phyloP scores from a whole-genome alignment of 306 rosid species.

The Alnus rubra region DNA sequence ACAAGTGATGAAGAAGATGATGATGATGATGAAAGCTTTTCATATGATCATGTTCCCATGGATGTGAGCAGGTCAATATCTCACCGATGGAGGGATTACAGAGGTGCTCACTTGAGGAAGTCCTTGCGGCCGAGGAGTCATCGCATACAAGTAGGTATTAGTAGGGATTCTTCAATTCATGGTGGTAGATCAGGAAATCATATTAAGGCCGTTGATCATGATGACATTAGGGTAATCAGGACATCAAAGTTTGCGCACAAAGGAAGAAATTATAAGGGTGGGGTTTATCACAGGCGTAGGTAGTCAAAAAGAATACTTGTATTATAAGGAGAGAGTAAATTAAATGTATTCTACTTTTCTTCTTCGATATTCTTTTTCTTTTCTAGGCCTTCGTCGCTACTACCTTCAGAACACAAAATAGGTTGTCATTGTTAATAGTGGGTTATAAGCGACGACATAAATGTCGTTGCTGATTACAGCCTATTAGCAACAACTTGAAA shows the following conservation, averaged over 20 bases:
- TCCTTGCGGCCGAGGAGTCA: slow-evolving; percentile 48
- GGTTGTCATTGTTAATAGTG: too few species aligned
- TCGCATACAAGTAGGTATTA: slow-evolving; percentile 40
- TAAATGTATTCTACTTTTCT: neutral
- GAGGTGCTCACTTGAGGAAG: slow-evolving; percentile 41
- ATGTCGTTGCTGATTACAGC: too few species aligned
- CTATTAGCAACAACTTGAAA: too few species aligned
- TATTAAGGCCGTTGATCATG: slow-evolving; percentile 17
- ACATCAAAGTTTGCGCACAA: slow-evolving; percentile 45
- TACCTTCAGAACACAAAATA: too few species aligned
- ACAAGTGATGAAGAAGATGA: slow-evolving; percentile 14
- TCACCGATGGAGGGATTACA: slow-evolving; percentile 41
- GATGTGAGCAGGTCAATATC: slow-evolving; percentile 30
- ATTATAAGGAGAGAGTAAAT: neutral
- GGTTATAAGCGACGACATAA: too few species aligned
- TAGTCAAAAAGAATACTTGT: neutral
- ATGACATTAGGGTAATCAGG: slow-evolving; percentile 39
- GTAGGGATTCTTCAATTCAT: slow-evolving; percentile 34
- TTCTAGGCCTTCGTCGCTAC: too few species aligned
- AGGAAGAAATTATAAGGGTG: slow-evolving; percentile 30
- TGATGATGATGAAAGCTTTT: slow-evolving; percentile 26
- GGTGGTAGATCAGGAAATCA: slow-evolving; percentile 21
- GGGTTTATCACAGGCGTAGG: slow-evolving; percentile 23
- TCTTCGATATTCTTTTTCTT: neutral
- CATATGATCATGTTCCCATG: slow-evolving; percentile 13